Evolutionary conservation across 139 green algal genomes (phyloP), one percentile per base, ranked within the genome.

Genomic region (Pleodorina starrii): DNA sequence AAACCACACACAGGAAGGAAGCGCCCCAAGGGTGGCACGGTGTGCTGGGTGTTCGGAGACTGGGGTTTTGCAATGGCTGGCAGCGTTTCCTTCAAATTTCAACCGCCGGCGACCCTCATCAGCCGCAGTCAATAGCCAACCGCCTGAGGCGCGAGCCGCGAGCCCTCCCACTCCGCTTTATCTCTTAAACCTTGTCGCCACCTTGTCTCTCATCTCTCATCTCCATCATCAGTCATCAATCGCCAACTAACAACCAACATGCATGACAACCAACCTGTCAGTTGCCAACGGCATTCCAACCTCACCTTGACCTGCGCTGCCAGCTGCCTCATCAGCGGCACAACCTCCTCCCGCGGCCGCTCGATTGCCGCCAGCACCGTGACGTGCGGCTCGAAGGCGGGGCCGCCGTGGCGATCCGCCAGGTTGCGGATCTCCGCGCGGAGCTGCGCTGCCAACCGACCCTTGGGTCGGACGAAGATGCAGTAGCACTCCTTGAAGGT

Each of bases 361-460:
- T 85, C n/a, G 51, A 94, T 93, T 72, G 89, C 92, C 14, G 38
- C 59, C 43, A 94, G 80, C 54, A 95, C 86, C 12, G 92, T 95
- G 12, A 94, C 87, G 54, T 95, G 92, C 3, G 92, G 91, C 40
- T 46, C 29, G 40, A 93, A 93, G 25, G 57, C 5, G 29, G 74
- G 44, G 29, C 27, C 74, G 27, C 27, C 44, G 4, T 82, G 74
- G 44, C 74, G 44, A 25, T 69, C 35, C 6, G 78, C 78, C 59
- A 91, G 80, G 6, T 29, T 36, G 9, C 57, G 60, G 9, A 93
- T 87, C 80, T 93, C 90, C 0, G 32, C 42, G 6, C 43, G 54
- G 25, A 93, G 90, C 72, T 77, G 71, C 27, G 72, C 85, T 1
- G 4, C 44, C 11, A 82, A 59, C 2, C 29, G 32, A 17, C 80